Base-by-base conservation (phyloP, 2,329 filamentous ascomycete species). In the Lasiodiplodia sp. region DNA sequence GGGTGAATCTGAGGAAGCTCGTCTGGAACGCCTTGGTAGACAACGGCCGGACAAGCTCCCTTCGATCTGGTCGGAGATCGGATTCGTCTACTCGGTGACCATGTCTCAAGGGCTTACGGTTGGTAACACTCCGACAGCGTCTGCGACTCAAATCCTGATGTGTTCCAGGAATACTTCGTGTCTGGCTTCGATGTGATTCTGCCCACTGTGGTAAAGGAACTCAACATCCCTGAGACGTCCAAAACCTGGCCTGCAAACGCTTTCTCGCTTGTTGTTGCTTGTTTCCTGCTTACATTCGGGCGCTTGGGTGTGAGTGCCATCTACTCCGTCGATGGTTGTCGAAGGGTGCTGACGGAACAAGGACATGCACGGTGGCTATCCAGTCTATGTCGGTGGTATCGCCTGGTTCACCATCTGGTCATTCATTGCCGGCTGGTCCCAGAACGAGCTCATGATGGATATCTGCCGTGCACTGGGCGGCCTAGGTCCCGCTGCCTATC, bases 141-240 rank as follows among this genome's bases (percentile, higher is more conserved):
- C 44, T 44, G 23, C 14, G 3, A 18, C 8, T 12, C 44, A 60
- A 10, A 25, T 4, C 18, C 66, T 68, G 34, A 68, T 37, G 11
- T 10, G 11, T 10, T 14, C 1, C n/a, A 68, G 66, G 92, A 94
- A 80, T 94, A 90, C 79, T 91, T 91, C 75, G 87, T 95, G 63
- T 91, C 90, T 57, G 93, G 93, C 38, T 96, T 94, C 74, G 88
- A 85, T 69, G 81, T 89, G 69, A 80, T 95, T 31, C 79, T 94
- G 0, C 92, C 92, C 0, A 87, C 87, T 0, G 78, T 96, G 3
- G 83, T 88, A 12, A 75, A 78, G 12, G 84, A 87, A 1, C 84
- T 96, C 4, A 21, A 58, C 49, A 93, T 96, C 51, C 87, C 91
- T 0, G 85, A 89, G 55, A 87, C 89, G 47, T 88, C 90, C 5